Conservation (phyloP, 768 basidiomycete genomes). For the Lentinula detonsa region DNA sequence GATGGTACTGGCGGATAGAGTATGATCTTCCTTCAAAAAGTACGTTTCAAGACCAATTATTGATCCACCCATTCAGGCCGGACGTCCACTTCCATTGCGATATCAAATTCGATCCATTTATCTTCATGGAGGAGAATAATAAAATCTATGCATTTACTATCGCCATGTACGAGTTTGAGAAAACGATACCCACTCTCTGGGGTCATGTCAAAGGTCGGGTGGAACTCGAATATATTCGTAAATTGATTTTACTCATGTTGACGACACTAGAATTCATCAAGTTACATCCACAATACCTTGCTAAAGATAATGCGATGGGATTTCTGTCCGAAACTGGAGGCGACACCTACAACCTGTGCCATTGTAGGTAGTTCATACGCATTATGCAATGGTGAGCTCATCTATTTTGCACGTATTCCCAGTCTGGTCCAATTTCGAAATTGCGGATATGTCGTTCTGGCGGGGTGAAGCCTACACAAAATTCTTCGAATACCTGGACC, state of each 20-base stretch:
- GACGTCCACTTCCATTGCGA: conserved; percentile 76
- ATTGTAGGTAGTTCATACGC: conserved; percentile 16
- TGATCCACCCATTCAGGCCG: conserved; percentile 37
- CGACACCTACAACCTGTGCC: conserved; percentile 57
- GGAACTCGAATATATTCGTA: conserved; percentile 9
- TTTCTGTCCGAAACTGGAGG: conserved; percentile 59
- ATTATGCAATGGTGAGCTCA: not conserved
- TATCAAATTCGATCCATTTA: conserved; percentile 61
- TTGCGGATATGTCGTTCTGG: conserved; percentile 63
- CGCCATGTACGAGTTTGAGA: conserved; percentile 67
- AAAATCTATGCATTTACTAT: conserved; percentile 79
- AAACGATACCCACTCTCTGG: conserved; percentile 81
- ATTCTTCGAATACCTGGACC: conserved; percentile 63
- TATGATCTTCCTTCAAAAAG: not conserved
- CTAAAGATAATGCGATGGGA: conserved; percentile 52
- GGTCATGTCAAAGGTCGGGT: conserved; percentile 50
- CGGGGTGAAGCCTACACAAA: conserved; percentile 54
- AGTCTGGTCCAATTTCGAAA: conserved; percentile 70
- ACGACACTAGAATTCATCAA: conserved; percentile 43
- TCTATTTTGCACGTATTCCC: not conserved
- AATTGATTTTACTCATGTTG: not conserved
- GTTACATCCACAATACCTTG: conserved; percentile 48
- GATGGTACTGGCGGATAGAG: conserved; percentile 65
- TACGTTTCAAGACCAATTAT: conserved; percentile 9
- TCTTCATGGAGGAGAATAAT: conserved; percentile 65